These are phyloP conservation scores for Dactylellina cionopaga DNA, from an alignment of 2,329 filamentous ascomycete genomes.

Conservation along the genomic window DNA sequence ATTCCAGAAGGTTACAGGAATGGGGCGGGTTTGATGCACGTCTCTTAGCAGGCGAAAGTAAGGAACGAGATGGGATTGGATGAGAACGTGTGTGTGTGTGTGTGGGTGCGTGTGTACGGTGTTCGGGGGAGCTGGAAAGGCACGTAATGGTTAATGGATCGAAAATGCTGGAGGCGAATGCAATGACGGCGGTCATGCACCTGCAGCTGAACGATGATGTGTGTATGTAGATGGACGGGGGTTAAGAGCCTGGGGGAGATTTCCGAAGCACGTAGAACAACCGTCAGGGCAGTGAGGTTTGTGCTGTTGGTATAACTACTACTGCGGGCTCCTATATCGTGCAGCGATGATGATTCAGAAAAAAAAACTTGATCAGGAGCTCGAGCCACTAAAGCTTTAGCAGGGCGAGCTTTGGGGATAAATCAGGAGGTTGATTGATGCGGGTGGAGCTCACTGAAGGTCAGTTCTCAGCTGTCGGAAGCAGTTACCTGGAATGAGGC, in stretches of 20 bases:
- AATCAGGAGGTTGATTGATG: neutral
- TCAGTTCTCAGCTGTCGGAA: neutral
- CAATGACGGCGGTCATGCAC: no score
- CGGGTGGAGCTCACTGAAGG: neutral
- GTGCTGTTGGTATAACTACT: no score
- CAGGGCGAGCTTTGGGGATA: no score
- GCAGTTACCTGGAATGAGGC: neutral
- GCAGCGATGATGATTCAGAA: neutral
- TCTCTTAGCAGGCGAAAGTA: neutral
- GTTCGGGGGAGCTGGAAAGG: neutral
- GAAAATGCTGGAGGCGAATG: no score
- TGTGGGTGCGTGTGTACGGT: no score
- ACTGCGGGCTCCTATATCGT: neutral
- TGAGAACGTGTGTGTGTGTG: no score
- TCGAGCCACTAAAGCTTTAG: no score
- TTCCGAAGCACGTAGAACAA: no score
- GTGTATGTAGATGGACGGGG: no score
- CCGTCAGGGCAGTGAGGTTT: no score
- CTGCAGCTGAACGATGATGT: neutral
- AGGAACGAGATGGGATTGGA: conserved; percentile 3
- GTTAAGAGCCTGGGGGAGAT: no score
- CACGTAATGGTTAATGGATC: no score
- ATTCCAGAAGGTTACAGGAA: neutral
- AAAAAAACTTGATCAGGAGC: neutral
- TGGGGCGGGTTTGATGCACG: neutral